Evolutionary conservation across 1,284 basidiomycete species (phyloP), one percentile per base, ranked within the genome.

Genomic region (Malassezia slooffiae): DNA sequence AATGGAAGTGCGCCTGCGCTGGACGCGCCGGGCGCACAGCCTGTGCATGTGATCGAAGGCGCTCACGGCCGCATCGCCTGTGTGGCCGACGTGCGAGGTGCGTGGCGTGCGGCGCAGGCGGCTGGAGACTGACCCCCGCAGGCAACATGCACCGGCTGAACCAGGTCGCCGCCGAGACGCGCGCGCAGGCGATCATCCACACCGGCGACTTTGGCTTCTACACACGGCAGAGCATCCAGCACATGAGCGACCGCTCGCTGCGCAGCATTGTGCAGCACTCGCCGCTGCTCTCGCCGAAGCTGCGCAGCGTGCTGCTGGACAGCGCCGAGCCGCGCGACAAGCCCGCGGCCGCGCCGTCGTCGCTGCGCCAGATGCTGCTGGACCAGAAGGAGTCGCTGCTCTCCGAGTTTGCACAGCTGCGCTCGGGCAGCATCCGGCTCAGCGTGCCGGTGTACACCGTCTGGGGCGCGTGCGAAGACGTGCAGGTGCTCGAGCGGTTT

Each of bases 161-260:
- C 71, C 79, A 85, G 67, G 80, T 95, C 47, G 90, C 90, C 24
- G 75, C 81, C 40, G 87, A 93, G 62, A 88, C 87, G n/a, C 79
- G 82, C 49, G 91, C 89, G 16, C 44, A 60, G 27, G 64, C 59
- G 34, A 83, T 97, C 70, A 86, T 99, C 53, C 91, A 97, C 71
- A 95, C 90, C 0, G 93, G 93, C 44, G 93, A 99, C 75, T 97
- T 97, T 80, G 93, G 93, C 46, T 95, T 97, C 73, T 93, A 93
- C 72, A 87, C 89, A 70, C 74, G 77, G 16, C 77, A 78, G 49
- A 88, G 83, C 69, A 75, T 93, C 41, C 83, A 83, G 29, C 77
- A 86, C 54, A 91, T 96, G 74, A 85, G 83, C 64, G 89, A 93
- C 76, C 80, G 86, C 74, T 76, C 91, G 31, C 80, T 97, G 16